Conservation (phyloP, 139 green algal species). For the Zygnema cylindricum region DNA sequence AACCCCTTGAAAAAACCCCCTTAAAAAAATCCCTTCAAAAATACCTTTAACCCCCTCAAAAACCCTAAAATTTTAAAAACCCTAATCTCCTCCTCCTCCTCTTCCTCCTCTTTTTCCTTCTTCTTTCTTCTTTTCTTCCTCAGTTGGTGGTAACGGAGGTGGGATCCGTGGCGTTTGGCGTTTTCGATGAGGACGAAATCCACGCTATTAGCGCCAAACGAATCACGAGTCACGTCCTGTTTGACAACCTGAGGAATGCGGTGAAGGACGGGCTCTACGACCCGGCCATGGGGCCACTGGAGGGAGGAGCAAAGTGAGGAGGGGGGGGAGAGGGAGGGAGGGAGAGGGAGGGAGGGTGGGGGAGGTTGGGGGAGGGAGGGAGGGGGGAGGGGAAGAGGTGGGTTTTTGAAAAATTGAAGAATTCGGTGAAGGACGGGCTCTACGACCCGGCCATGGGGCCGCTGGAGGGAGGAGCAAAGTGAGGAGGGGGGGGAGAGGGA, state of each 20-base stretch:
- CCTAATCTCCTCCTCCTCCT: not conserved
- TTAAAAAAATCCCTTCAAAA: too few species aligned
- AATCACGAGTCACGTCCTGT: conserved; percentile 81
- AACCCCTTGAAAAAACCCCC: too few species aligned
- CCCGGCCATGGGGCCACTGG: conserved; percentile 83
- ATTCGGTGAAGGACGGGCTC: conserved; percentile 80
- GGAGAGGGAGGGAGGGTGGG: too few species aligned
- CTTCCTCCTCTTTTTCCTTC: not conserved
- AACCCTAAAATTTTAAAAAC: not conserved
- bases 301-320: too few species aligned
- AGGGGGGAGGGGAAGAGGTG: too few species aligned
- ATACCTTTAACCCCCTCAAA: not conserved
- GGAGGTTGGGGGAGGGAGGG: too few species aligned
- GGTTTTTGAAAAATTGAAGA: conserved; percentile 85
- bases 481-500: too few species aligned
- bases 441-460: conserved; percentile 92
- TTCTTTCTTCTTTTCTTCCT: not conserved
- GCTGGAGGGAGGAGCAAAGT: too few species aligned
- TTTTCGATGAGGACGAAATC: conserved; percentile 73
- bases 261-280: conserved; percentile 90
- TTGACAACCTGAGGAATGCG: conserved; percentile 82
- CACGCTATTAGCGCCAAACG: conserved; percentile 82
- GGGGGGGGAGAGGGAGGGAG: too few species aligned
- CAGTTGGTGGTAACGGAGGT: not conserved
- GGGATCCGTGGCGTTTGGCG: not conserved